These are phyloP conservation scores for Termitomyces bulborhizus DNA, from an alignment of 768 basidiomycete genomes.

Conservation along the genomic window DNA sequence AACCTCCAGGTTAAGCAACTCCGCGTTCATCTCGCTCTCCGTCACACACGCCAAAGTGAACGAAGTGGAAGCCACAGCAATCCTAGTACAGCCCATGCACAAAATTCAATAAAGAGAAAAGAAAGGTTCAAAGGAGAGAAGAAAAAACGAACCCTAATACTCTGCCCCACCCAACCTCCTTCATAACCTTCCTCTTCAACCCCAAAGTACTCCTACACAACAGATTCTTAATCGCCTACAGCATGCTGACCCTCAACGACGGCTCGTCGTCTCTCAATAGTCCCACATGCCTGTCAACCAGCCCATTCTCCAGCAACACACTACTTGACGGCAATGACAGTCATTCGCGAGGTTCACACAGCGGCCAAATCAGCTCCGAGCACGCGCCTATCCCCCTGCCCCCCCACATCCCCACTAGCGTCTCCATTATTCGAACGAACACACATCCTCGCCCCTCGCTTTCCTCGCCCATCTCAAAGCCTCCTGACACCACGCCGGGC, in stretches of 20 bases:
- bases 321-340: slow-evolving; percentile 58
- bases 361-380: slow-evolving; percentile 64
- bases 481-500: slow-evolving; percentile 63
- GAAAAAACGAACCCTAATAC: slow-evolving; percentile 43
- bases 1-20: slow-evolving; percentile 51
- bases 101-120: background rate
- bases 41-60: slow-evolving; percentile 42
- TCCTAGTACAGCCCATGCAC: background rate
- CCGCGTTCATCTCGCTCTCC: slow-evolving; percentile 45
- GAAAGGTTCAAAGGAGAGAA: background rate
- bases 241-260: slow-evolving; percentile 40
- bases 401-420: slow-evolving; percentile 9
- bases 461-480: slow-evolving; percentile 15
- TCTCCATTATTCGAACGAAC: no score
- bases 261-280: background rate
- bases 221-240: slow-evolving; percentile 91
- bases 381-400: slow-evolving; percentile 59
- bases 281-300: no score
- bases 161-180: slow-evolving; percentile 58
- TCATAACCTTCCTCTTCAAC: slow-evolving; percentile 63
- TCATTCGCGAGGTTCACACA: slow-evolving; percentile 81
- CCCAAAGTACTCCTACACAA: slow-evolving; percentile 52
- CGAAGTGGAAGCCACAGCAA: background rate
- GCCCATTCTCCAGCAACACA: slow-evolving; percentile 62
- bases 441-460: no score